Percentiles rank a stretch among this genome's conserved stretches.
These are phyloP conservation scores for Flammula alnicola DNA, from an alignment of 1,284 basidiomycete genomes.

Conservation along the genomic window DNA sequence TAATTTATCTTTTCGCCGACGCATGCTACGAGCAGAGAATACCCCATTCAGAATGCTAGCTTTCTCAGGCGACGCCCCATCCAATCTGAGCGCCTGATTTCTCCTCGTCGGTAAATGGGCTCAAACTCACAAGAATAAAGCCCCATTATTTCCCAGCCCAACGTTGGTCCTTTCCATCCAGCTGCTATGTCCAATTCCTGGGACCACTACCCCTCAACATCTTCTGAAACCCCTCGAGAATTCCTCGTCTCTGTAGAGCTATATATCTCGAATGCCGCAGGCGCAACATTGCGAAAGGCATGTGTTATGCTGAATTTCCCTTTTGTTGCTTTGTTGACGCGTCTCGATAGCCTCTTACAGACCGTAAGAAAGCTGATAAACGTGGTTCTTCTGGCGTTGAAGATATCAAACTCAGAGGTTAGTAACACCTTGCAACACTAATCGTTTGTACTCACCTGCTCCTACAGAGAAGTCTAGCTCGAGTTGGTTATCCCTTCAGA, in stretches of 20 bases:
- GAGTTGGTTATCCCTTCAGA: conserved; percentile 72
- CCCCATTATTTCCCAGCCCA: conserved; percentile 9
- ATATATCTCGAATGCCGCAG: conserved; percentile 62
- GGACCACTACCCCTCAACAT: conserved; percentile 19
- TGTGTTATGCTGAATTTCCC: conserved; percentile 21
- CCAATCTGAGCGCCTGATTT: conserved; percentile 21
- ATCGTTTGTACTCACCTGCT: conserved; percentile 5
- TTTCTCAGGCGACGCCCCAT: conserved; percentile 21
- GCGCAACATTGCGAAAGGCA: conserved; percentile 63
- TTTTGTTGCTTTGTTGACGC: not conserved
- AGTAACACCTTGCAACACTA: conserved; percentile 15
- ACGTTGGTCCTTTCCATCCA: conserved; percentile 7
- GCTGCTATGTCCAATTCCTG: conserved; percentile 31
- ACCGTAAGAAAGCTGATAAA: conserved; percentile 60
- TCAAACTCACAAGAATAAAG: conserved; percentile 11
- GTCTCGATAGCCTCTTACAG: conserved; percentile 20
- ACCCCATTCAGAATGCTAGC: conserved; percentile 18
- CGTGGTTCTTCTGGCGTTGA: conserved; percentile 52
- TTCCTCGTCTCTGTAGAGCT: conserved; percentile 63
- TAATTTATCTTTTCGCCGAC: not conserved
- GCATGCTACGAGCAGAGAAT: conserved; percentile 10
- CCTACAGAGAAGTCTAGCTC: conserved; percentile 69
- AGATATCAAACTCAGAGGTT: conserved; percentile 64
- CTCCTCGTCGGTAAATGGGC: conserved; percentile 20
- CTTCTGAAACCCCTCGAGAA: conserved; percentile 33